Evolutionary conservation across 257 asterid genomes (phyloP), one percentile per base, ranked within the genome.

Genomic region (Plectranthus barbatus): DNA sequence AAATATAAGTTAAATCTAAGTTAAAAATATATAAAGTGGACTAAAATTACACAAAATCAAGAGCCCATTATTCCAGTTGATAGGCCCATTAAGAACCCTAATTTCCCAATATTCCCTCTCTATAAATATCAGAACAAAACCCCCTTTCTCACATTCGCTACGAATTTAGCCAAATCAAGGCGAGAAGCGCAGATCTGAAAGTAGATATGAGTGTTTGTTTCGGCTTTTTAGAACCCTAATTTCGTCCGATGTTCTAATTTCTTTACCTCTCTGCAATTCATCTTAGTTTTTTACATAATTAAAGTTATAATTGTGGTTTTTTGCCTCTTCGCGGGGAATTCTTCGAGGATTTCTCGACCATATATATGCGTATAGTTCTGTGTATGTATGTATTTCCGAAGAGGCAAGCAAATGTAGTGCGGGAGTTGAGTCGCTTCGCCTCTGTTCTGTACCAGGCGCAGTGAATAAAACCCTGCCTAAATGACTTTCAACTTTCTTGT

Each of bases 351-450:
- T 73, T 76, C 64, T 74, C 14, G 0, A 55, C 21, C 13, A 1
- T 53, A 11, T 53, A 11, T 62, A 33, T 51, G 2, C 68, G 31
- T 37, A 40, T 49, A 10, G 26, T 11, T 29, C 21, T 1, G 41
- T 63, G 81, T 72, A 41, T 26, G 65, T 67, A 44, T 58, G 39
- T 63, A 50, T 17, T 33, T 11, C 13, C 4, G 26, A 19, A 6
- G 79, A 34, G 83, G 83, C 80, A 48, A 26, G 61, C 19, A 77
- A 19, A 7, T 4, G 13, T 23, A 31, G 10, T 15, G 87, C 91
- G 72, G 83, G 80, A 58, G 95, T 86, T 89, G 97, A 89, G 95
- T 89, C 85, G 81, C 95, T 86, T 79, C 83, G 85, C 84, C 80
- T 60, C n/a, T 62, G 85, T 19, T 62, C 46, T 41, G 29, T 6